These are phyloP conservation scores for Polychytrium aggregatum DNA, from an alignment of 192 early-diverging fungal genomes.

Conservation along the genomic window DNA sequence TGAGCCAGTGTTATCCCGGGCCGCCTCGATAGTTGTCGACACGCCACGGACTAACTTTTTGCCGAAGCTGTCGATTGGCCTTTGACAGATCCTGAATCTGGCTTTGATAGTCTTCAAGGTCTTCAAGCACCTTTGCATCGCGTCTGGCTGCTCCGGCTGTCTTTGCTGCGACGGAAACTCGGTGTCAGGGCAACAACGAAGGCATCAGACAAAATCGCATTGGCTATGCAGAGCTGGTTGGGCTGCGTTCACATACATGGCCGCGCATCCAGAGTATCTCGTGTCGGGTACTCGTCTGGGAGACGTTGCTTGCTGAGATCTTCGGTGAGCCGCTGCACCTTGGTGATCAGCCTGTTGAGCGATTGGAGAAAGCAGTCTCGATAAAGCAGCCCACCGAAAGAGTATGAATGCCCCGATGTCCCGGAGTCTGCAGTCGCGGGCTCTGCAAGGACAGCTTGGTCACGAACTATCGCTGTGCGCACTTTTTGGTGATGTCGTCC, in stretches of 20 bases:
- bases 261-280: background rate
- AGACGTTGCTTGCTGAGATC: constrained; percentile 19
- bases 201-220: background rate
- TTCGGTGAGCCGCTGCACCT: constrained; percentile 32
- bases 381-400: background rate
- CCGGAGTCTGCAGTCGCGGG: background rate
- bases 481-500: constrained; percentile 39
- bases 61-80: constrained; percentile 24
- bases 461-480: background rate
- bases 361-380: background rate
- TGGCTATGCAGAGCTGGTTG: background rate
- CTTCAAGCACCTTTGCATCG: constrained; percentile 21
- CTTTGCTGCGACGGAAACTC: background rate
- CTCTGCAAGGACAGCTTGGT: no score
- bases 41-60: constrained; percentile 18
- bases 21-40: background rate
- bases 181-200: background rate
- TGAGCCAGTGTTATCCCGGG: no score
- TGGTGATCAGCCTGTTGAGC: constrained; percentile 24
- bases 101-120: constrained; percentile 19
- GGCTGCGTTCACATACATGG: background rate
- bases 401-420: constrained; percentile 1
- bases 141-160: constrained; percentile 1
- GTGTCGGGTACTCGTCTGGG: constrained; percentile 1
- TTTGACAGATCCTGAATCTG: constrained; percentile 26